phyloP scores from a whole-genome alignment of 805 yeast genomes.

The Suhomyces sp. region DNA sequence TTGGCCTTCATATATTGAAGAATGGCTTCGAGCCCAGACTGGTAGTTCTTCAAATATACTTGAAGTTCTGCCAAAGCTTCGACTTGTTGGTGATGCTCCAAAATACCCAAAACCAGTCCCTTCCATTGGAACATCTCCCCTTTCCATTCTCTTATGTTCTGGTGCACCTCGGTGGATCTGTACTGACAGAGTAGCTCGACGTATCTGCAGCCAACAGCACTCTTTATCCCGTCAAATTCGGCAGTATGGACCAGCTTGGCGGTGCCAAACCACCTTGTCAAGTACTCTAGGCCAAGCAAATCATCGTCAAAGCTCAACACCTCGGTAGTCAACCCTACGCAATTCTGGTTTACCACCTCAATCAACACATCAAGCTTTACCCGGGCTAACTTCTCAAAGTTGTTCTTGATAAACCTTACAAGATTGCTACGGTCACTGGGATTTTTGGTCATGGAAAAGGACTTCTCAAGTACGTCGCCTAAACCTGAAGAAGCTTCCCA shows the following conservation, averaged over 20 bases:
- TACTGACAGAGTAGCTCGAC: constrained; percentile 22
- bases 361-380: constrained; percentile 13
- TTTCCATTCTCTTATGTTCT: constrained; percentile 14
- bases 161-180: constrained; percentile 12
- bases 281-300: constrained; percentile 3
- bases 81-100: constrained; percentile 22
- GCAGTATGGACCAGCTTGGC: background rate
- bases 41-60: constrained; percentile 17
- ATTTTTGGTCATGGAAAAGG: constrained; percentile 16
- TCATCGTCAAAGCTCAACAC: constrained; percentile 28
- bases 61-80: constrained; percentile 33
- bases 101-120: constrained; percentile 4
- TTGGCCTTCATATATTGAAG: constrained; percentile 19
- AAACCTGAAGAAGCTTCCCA: constrained; percentile 7
- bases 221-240: background rate
- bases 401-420: constrained; percentile 18
- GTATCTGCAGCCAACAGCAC: constrained; percentile 4
- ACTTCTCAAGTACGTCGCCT: constrained; percentile 25
- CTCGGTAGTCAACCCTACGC: constrained; percentile 39
- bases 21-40: constrained; percentile 30
- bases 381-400: constrained; percentile 22
- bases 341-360: constrained; percentile 14
- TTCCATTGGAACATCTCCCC: constrained; percentile 4
- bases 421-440: constrained; percentile 24
- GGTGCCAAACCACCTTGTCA: background rate